These are phyloP conservation scores for Annulohypoxylon nitens DNA, from an alignment of 495 filamentous ascomycete genomes.

Conservation along the genomic window DNA sequence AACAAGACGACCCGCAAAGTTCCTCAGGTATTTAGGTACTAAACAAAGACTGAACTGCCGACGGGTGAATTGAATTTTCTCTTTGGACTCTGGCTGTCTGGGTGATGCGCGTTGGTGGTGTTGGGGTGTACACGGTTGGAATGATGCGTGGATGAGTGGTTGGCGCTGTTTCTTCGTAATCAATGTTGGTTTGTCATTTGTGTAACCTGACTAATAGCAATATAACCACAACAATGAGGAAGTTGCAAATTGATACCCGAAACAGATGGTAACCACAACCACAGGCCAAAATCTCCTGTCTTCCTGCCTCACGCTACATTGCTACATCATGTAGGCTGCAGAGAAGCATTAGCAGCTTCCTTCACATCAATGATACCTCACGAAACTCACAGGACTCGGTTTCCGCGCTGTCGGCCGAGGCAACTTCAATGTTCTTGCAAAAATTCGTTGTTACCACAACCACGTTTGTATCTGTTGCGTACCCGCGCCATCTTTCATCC, in stretches of 20 bases:
- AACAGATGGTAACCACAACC: constrained; percentile 27
- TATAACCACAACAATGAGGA: constrained; percentile 27
- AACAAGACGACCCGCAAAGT: constrained; percentile 10
- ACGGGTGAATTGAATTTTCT: constrained; percentile 20
- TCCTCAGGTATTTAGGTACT: not conserved
- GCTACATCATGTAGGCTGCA: not conserved
- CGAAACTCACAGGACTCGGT: constrained; percentile 33
- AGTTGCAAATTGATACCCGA: constrained; percentile 47
- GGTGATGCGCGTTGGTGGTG: constrained; percentile 18
- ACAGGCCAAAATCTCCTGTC: constrained; percentile 3
- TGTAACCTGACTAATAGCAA: constrained; percentile 44
- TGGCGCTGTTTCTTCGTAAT: constrained; percentile 33
- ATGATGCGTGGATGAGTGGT: constrained; percentile 13
- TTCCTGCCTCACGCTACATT: constrained; percentile 7
- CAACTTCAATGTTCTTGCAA: constrained; percentile 6
- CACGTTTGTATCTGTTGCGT: constrained; percentile 1
- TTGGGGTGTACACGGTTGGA: constrained; percentile 14
- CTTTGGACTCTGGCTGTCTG: not conserved
- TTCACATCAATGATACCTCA: constrained; percentile 17
- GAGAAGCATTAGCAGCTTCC: constrained; percentile 6
- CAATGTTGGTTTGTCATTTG: constrained; percentile 45
- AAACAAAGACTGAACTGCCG: constrained; percentile 33
- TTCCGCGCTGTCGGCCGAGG: constrained; percentile 44
- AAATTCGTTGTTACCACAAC: not conserved
- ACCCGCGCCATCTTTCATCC: constrained; percentile 16